A percentile compares a stretch with the other conserved stretches of the same genome.
These are phyloP conservation scores for Grammothele lineata DNA, from an alignment of 768 basidiomycete species.

Conservation along the genomic window DNA sequence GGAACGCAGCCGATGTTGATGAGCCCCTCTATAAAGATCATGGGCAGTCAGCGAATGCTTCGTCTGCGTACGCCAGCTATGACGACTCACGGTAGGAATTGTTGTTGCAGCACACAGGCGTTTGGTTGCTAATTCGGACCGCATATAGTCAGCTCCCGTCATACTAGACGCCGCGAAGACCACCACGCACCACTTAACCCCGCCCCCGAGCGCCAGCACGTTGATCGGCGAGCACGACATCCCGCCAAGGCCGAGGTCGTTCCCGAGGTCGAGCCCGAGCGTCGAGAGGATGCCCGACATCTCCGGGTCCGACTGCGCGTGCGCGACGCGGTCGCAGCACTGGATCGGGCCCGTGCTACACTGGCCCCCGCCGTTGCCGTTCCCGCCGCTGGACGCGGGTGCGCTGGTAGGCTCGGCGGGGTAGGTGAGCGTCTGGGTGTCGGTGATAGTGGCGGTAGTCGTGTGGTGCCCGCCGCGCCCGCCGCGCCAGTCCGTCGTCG, in stretches of 20 bases:
- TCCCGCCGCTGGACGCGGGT: neutral
- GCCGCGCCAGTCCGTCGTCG: neutral
- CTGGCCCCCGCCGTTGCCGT: conserved; percentile 8
- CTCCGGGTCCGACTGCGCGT: conserved; percentile 5
- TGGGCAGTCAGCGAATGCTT: too few relatives aligned
- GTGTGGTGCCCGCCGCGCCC: conserved; percentile 5
- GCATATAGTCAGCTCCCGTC: conserved; percentile 3
- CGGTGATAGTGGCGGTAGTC: neutral
- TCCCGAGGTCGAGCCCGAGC: conserved; percentile 11
- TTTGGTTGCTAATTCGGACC: conserved; percentile 7
- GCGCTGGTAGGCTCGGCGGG: neutral
- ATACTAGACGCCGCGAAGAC: neutral
- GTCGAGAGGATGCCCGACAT: conserved; percentile 14
- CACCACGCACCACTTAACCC: conserved; percentile 17
- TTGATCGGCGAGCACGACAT: conserved; percentile 15
- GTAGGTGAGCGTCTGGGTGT: conserved; percentile 2
- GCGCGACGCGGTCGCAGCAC: conserved; percentile 28
- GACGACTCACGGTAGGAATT: conserved; percentile 20
- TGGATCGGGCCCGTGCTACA: conserved; percentile 29
- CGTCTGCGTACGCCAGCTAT: neutral
- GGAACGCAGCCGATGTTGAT: conserved; percentile 25
- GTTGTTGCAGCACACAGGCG: conserved; percentile 26
- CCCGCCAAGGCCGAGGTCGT: conserved; percentile 16
- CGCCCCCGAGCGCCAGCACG: conserved; percentile 15
- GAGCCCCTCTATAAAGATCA: conserved; percentile 21